Evolutionary conservation across 495 filamentous ascomycete genomes (phyloP).

Genomic region (Hypoxylon subgilvum): DNA sequence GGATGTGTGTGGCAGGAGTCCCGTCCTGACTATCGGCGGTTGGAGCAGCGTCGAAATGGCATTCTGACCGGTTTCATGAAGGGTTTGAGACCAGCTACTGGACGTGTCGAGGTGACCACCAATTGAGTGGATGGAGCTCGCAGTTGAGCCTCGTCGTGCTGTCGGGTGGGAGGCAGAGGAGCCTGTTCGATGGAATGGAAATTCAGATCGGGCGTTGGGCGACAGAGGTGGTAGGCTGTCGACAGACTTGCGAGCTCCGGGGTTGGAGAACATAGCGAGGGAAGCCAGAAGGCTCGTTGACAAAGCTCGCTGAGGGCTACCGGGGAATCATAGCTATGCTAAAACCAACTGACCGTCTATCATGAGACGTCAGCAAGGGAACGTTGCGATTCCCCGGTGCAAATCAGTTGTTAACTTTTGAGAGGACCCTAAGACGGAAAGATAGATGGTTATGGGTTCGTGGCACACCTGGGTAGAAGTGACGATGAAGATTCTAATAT

Average conservation of each 20-base stretch:
- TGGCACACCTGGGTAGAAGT: not conserved
- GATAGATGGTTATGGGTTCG: not conserved
- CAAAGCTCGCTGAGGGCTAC: constrained; percentile 41
- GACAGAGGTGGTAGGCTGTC: constrained; percentile 67
- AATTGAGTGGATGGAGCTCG: constrained; percentile 81
- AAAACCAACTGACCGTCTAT: constrained; percentile 18
- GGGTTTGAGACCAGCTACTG: constrained; percentile 60
- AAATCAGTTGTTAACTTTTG: constrained; percentile 13
- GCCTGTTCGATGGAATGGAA: constrained; percentile 60
- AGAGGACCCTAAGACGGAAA: not conserved
- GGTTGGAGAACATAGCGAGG: constrained; percentile 65
- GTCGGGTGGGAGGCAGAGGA: constrained; percentile 25
- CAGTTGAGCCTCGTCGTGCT: constrained; percentile 74
- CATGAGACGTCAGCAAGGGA: constrained; percentile 16
- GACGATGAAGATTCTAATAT: not conserved
- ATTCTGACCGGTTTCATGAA: constrained; percentile 82
- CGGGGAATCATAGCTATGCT: constrained; percentile 43
- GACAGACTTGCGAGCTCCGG: constrained; percentile 70
- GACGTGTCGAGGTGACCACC: constrained; percentile 73
- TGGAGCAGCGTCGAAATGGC: constrained; percentile 94
- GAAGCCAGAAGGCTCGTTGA: constrained; percentile 39
- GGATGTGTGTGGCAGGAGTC: constrained; percentile 74
- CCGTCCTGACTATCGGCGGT: constrained; percentile 86
- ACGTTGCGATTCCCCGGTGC: constrained; percentile 15
- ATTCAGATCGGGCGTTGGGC: constrained; percentile 61